Base-by-base conservation (phyloP, 202 grass and related monocot genomes). In the Elaeis oleifera region DNA sequence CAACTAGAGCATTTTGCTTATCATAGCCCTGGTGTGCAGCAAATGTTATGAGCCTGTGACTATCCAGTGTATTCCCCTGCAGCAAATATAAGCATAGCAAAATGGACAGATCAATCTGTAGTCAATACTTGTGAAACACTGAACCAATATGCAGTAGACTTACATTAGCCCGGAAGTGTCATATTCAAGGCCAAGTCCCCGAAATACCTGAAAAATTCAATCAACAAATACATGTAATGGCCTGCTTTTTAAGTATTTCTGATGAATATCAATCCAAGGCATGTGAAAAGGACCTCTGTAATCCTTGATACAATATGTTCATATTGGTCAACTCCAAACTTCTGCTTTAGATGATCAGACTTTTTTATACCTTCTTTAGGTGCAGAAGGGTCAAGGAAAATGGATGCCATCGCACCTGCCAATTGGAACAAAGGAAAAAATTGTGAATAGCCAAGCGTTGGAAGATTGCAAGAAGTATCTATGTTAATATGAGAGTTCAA, bases 1-100 rank as follows among this genome's bases (percentile, higher is more conserved):
- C 92, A 21, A 90, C 88, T 44, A 97, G 77, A 73, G 77, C 88
- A 74, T 86, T 87, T 84, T 97, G 92, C 64, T 97, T 97, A 50
- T 89, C 88, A 58, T 76, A 83, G 50, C 84, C 88, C 79, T 89
- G 92, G 60, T 73, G 83, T 60, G 63, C 79, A 69, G 82, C 81
- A 91, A 76, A 72, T 66, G 84, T 65, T 74, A 97, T 78, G 58
- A 97, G 87, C 79, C 92, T 91, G 81, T 91, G 92, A 71, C 84
- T 79, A 25, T 97, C 88, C 75, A 91, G 60, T 22, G 92, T 83
- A 79, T 74, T 39, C 92, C 92, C 20, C 92, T 97, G 74, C 51
- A 81, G 69, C 16, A 56, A 74, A 72, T 78, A 52, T 68, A 60
- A 18, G 44, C 17, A 27, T 78, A 84, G 74, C 32, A 22, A 44